A percentile compares a stretch with the other conserved stretches of the same genome.
Conservation (phyloP, 2,329 filamentous ascomycete genomes). For the Celoporthe dispersa region DNA sequence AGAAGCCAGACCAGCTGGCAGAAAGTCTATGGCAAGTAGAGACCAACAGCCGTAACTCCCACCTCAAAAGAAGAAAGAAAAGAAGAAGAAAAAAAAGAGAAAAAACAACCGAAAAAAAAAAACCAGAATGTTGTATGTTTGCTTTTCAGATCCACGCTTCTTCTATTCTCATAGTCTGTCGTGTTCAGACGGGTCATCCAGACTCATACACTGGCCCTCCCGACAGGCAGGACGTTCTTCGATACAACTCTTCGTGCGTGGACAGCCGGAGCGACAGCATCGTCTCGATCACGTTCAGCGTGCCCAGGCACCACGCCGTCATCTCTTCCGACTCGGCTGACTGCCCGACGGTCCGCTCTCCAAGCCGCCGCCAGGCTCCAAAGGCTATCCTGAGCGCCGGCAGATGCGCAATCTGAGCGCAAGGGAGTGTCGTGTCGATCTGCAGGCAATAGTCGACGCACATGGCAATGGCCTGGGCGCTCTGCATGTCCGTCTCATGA, state of each 20-base stretch:
- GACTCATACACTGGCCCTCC: slow-evolving; percentile 4
- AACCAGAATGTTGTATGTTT: background rate
- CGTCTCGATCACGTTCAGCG: background rate
- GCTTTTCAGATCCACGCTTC: background rate
- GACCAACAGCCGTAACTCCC: background rate
- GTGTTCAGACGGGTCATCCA: background rate
- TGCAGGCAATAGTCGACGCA: slow-evolving; percentile 2
- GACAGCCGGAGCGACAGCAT: slow-evolving; percentile 6
- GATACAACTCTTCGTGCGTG: slow-evolving; percentile 2
- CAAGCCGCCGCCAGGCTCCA: slow-evolving; percentile 6
- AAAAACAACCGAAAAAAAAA: too few species aligned
- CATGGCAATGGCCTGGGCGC: slow-evolving; percentile 2
- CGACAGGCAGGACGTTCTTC: slow-evolving; percentile 3
- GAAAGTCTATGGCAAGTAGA: background rate
- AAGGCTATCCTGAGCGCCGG: background rate
- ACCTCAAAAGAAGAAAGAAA: background rate
- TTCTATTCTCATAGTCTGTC: background rate
- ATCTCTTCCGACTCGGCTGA: background rate
- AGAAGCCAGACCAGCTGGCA: background rate
- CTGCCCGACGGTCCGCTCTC: background rate
- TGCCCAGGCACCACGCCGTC: slow-evolving; percentile 4
- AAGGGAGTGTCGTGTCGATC: background rate
- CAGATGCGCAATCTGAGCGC: slow-evolving; percentile 3
- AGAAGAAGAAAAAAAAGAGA: too few species aligned
- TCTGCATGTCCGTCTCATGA: background rate